Evolutionary conservation across 768 basidiomycete genomes (phyloP), one percentile per base, ranked within the genome.

Genomic region (Inosperma sp.): DNA sequence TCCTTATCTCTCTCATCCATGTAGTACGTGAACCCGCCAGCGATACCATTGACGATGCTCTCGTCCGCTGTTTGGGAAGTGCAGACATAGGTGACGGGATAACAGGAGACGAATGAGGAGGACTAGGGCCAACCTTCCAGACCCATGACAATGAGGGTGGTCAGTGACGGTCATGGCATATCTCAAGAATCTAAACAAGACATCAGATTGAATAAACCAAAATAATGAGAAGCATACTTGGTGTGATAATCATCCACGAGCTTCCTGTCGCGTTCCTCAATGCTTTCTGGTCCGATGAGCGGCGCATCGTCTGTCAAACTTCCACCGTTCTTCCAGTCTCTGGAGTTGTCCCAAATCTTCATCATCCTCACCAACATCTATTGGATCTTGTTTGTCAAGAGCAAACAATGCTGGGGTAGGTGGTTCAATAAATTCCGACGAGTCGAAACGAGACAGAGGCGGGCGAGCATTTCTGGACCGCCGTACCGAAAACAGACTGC

Each of bases 1-100:
- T n/a, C n/a, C n/a, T n/a, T n/a, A n/a, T n/a, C n/a, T n/a, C n/a
- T n/a, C n/a, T n/a, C n/a, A n/a, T n/a, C n/a, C n/a, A n/a, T 89
- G 56, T 82, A 88, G 62, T 98, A 97, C 1, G 83, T 83, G 68
- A 87, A 87, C 0, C 87, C 86, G 58, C 86, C 83, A 30, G 79
- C 70, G 51, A 92, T 78, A 10, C 79, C 81, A 55, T 71, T 75
- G 3, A 67, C 65, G 57, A 75, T 72, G 7, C 81, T 73, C 56
- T 93, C 91, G 59, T 98, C 95, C 56, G 88, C 83, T 3, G 88
- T 90, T 58, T 88, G 82, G 7, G 91, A 93, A 30, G 84, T 87
- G 48, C 83, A 81, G 49, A 94, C 74, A 65, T 87, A 92, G 0
- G 84, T 78, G 16, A 75, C 64, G 2, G 94, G 84, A 58, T 95